Conservation (phyloP, 768 basidiomycete species). For the Agrocybe praecox region DNA sequence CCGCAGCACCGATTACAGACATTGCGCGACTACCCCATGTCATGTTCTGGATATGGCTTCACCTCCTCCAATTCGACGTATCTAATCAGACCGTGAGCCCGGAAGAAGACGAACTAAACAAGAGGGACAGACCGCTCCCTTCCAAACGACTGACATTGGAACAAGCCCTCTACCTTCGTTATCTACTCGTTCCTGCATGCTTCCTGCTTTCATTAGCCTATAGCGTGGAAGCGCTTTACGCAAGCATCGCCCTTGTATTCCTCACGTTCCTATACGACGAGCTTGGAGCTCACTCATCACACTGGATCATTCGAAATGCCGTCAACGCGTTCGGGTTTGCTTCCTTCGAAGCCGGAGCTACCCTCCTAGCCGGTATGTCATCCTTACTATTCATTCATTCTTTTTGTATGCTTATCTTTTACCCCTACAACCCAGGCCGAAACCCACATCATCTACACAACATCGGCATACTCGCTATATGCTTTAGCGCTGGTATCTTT, state of each 20-base stretch:
- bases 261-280: neutral
- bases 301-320: neutral
- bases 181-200: neutral
- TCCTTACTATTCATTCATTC: neutral
- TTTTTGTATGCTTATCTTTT: neutral
- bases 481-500: slow-evolving; percentile 1
- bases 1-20: neutral
- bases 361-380: neutral
- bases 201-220: neutral
- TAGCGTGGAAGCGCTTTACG: neutral
- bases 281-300: neutral
- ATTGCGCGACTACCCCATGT: neutral
- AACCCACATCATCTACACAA: neutral
- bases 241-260: neutral
- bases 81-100: neutral
- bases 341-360: neutral
- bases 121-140: neutral
- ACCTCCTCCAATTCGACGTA: neutral
- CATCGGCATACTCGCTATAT: neutral
- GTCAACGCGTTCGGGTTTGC: neutral
- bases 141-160: neutral
- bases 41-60: neutral
- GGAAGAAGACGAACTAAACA: neutral
- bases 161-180: neutral
- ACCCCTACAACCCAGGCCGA: neutral